These are phyloP conservation scores for Phytopythium montanum DNA, from an alignment of 352 stramenopile species.

Conservation along the genomic window DNA sequence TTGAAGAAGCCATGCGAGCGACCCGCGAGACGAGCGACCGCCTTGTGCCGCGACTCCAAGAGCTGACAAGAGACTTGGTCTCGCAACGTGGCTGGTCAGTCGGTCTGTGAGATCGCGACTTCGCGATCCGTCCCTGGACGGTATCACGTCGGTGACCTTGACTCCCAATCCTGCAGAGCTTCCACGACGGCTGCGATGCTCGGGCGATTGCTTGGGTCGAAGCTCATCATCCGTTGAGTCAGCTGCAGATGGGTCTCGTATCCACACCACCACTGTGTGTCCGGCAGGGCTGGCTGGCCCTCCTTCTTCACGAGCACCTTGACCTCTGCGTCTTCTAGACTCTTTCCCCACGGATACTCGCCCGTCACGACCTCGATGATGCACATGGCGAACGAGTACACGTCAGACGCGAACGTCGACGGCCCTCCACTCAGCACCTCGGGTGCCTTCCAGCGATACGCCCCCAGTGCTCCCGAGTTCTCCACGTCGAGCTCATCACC, in stretches of 20 bases:
- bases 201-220: too few relatives aligned
- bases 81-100: conserved; percentile 27
- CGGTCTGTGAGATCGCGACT: conserved; percentile 1
- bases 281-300: too few relatives aligned
- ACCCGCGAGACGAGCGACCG: conserved; percentile 19
- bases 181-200: too few relatives aligned
- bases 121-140: too few relatives aligned
- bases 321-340: too few relatives aligned
- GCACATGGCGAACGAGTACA: background rate
- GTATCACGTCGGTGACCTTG: too few relatives aligned
- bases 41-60: conserved; percentile 19
- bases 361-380: background rate
- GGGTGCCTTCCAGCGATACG: background rate
- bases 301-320: too few relatives aligned
- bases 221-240: too few relatives aligned
- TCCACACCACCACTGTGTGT: too few relatives aligned
- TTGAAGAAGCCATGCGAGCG: conserved; percentile 21
- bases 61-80: conserved; percentile 27
- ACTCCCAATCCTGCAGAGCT: too few relatives aligned
- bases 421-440: background rate
- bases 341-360: background rate
- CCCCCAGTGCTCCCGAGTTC: background rate
- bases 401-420: background rate
- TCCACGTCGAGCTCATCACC: too few relatives aligned
- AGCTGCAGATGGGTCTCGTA: too few relatives aligned